Evolutionary conservation across 345 rosid genomes (phyloP).

Genomic region (Firmiana major): DNA sequence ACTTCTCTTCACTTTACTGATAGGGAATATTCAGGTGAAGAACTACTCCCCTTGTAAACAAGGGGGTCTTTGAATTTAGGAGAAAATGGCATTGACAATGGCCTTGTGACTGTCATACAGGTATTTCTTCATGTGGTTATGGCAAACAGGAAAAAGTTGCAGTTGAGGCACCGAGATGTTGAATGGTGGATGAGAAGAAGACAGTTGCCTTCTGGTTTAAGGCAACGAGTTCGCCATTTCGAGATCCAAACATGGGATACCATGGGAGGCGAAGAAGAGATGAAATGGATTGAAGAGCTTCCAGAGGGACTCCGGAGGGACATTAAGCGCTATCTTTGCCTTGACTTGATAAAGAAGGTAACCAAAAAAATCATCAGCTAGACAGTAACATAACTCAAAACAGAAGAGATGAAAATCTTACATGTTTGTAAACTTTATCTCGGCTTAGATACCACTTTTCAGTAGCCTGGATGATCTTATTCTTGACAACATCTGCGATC

Average conservation of each 20-base stretch:
- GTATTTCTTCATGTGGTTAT: conserved; percentile 67
- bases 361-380: background rate
- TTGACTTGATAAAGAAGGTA: conserved; percentile 83
- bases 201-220: conserved; percentile 72
- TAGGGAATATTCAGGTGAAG: conserved; percentile 83
- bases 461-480: conserved; percentile 76
- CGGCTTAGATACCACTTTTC: conserved; percentile 67
- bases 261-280: conserved; percentile 78
- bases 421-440: background rate
- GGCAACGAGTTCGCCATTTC: conserved; percentile 74
- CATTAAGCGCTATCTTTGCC: conserved; percentile 79
- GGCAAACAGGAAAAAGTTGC: conserved; percentile 80
- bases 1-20: conserved; percentile 72
- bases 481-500: conserved; percentile 91
- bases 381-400: too few species aligned
- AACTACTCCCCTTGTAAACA: background rate
- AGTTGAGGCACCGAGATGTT: conserved; percentile 70
- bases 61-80: background rate
- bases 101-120: conserved; percentile 29
- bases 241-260: conserved; percentile 69
- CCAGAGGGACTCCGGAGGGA: conserved; percentile 89
- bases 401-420: too few species aligned
- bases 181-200: conserved; percentile 97
- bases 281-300: conserved; percentile 61
- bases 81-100: background rate